Conservation (phyloP, 2,329 filamentous ascomycete genomes). For the Anisogramma anomala region DNA sequence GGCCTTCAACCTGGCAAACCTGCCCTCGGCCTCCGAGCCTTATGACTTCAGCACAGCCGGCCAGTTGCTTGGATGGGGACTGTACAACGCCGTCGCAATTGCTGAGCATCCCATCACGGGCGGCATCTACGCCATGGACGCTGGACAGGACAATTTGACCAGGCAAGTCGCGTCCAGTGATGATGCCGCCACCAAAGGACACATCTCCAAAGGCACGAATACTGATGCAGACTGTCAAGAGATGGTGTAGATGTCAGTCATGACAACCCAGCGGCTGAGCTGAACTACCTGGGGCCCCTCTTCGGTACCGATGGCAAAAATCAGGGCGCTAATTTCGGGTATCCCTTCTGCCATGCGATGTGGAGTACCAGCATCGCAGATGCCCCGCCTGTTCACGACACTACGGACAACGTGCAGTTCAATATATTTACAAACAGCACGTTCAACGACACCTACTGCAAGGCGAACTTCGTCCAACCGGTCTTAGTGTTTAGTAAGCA, state of each 20-base stretch:
- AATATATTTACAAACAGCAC: slow-evolving; percentile 23
- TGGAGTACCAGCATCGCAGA: slow-evolving; percentile 45
- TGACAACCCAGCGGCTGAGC: slow-evolving; percentile 61
- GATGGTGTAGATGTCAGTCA: slow-evolving; percentile 49
- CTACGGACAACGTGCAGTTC: slow-evolving; percentile 43
- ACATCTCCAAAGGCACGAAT: neutral
- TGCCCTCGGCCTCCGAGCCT: slow-evolving; percentile 20
- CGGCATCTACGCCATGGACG: slow-evolving; percentile 53
- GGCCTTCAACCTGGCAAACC: slow-evolving; percentile 26
- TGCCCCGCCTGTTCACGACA: slow-evolving; percentile 25
- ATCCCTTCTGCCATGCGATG: slow-evolving; percentile 43
- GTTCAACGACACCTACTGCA: slow-evolving; percentile 34
- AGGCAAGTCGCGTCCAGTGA: slow-evolving; percentile 13
- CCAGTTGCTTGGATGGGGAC: slow-evolving; percentile 50
- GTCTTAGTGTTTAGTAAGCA: slow-evolving; percentile 34
- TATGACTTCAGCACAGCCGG: slow-evolving; percentile 39
- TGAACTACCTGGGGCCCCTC: slow-evolving; percentile 59
- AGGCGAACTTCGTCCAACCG: slow-evolving; percentile 33
- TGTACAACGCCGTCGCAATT: slow-evolving; percentile 61
- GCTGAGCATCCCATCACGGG: slow-evolving; percentile 47
- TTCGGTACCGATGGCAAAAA: slow-evolving; percentile 17
- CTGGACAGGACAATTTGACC: slow-evolving; percentile 53
- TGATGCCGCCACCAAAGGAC: neutral
- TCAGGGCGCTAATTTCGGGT: slow-evolving; percentile 32
- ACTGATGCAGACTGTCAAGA: slow-evolving; percentile 19